Evolutionary conservation across 345 rosid genomes (phyloP).

Genomic region (Citrus reticulata): DNA sequence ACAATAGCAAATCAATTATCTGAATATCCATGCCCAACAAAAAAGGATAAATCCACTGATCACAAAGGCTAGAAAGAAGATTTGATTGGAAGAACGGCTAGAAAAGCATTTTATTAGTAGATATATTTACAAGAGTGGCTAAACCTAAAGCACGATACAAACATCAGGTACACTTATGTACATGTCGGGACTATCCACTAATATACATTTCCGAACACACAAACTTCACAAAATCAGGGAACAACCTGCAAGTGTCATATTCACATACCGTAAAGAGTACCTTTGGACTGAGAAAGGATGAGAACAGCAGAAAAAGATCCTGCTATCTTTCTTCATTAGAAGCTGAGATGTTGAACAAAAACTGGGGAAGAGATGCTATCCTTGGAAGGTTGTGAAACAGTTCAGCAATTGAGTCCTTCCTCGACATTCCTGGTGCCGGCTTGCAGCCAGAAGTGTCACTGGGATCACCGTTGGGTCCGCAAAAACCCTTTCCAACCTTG

Average conservation of each 20-base stretch:
- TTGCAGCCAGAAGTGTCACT: conserved; percentile 24
- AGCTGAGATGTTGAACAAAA: conserved; percentile 39
- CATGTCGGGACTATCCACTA: conserved; percentile 24
- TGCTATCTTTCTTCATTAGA: conserved; percentile 24
- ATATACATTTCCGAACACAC: conserved; percentile 20
- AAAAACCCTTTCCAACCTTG: neutral
- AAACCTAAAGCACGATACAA: neutral
- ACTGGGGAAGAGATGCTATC: conserved; percentile 58
- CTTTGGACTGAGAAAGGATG: neutral
- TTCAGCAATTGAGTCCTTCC: conserved; percentile 60
- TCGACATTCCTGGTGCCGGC: conserved; percentile 32
- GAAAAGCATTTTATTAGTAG: neutral
- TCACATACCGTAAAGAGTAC: neutral
- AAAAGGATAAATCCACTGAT: neutral
- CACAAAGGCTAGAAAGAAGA: no score
- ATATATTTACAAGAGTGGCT: neutral
- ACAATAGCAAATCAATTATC: neutral
- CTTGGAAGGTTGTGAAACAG: conserved; percentile 62
- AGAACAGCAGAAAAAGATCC: neutral
- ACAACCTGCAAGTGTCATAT: neutral
- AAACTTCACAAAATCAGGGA: conserved; percentile 4
- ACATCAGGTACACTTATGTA: neutral
- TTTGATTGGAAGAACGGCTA: neutral
- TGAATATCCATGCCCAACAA: neutral
- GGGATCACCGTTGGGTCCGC: neutral